phyloP scores from a whole-genome alignment of 2,329 filamentous ascomycete genomes.

The Calonectria hawksworthii region DNA sequence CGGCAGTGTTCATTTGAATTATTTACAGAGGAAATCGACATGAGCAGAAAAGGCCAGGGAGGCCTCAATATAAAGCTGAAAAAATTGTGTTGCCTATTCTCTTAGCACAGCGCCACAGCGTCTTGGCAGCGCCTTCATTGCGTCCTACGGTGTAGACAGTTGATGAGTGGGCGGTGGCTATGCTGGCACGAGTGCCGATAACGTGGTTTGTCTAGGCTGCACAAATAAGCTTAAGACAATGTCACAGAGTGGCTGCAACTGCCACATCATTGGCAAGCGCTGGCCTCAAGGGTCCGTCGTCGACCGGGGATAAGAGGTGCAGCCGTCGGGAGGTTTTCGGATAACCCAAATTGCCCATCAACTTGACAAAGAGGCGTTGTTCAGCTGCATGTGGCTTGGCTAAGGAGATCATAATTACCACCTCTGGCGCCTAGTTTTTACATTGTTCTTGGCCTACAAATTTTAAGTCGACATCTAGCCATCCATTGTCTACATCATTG shows the following conservation, averaged over 20 bases:
- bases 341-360: not conserved
- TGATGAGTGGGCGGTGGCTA: not conserved
- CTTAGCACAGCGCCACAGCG: not conserved
- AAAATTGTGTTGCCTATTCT: not conserved
- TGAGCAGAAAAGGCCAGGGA: too few relatives aligned
- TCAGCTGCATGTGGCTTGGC: not conserved
- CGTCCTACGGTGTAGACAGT: not conserved
- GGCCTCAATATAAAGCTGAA: not conserved
- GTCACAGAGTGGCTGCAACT: not conserved
- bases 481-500: not conserved
- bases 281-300: not conserved
- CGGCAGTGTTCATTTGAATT: constrained; percentile 22
- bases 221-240: not conserved
- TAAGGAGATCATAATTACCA: too few relatives aligned
- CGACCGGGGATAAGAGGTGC: not conserved
- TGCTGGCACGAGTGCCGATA: not conserved
- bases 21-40: not conserved
- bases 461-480: not conserved
- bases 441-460: not conserved
- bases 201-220: not conserved
- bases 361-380: not conserved
- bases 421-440: too few relatives aligned
- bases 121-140: not conserved
- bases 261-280: too few relatives aligned
- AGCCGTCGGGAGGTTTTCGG: not conserved